Percentiles rank a stretch among this genome's conserved stretches.
Conservation (phyloP, 441 rosid species). For the Populus trichocarpa region DNA sequence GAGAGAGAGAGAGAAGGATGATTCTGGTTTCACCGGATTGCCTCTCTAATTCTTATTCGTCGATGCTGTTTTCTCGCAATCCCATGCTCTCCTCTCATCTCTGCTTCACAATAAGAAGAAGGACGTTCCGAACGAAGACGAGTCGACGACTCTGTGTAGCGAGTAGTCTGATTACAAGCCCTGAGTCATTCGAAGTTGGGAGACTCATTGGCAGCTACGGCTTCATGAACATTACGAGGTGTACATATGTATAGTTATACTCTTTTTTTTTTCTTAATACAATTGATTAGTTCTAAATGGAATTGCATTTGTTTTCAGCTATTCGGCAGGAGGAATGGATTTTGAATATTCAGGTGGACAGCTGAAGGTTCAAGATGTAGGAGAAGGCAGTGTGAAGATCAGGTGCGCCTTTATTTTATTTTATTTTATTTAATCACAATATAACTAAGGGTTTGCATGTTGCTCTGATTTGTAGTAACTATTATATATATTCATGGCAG, state of each 20-base stretch:
- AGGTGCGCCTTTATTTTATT: conserved; percentile 39
- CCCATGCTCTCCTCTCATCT: background rate
- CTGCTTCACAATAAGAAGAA: background rate
- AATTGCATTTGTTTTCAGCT: conserved; percentile 30
- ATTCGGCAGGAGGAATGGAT: conserved; percentile 56
- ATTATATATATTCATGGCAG: conserved; percentile 44
- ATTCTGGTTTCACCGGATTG: conserved; percentile 19
- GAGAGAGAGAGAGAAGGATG: conserved; percentile 11
- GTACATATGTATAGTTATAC: background rate
- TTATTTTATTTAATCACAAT: background rate
- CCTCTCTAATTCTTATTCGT: conserved; percentile 8
- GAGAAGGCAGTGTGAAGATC: conserved; percentile 84
- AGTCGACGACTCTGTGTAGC: conserved; percentile 43
- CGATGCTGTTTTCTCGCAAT: conserved; percentile 1
- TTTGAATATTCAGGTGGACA: conserved; percentile 45
- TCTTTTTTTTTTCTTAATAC: background rate
- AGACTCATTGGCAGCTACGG: conserved; percentile 91
- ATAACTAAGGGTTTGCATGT: background rate
- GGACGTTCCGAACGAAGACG: conserved; percentile 22
- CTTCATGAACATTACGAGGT: conserved; percentile 91
- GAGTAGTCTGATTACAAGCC: conserved; percentile 52
- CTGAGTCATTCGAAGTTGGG: conserved; percentile 90
- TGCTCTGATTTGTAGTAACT: background rate
- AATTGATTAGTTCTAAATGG: background rate
- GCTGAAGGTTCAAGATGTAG: conserved; percentile 71